Conservation (phyloP, 1,139 yeast species). For the Yamadazyma dendronema region DNA sequence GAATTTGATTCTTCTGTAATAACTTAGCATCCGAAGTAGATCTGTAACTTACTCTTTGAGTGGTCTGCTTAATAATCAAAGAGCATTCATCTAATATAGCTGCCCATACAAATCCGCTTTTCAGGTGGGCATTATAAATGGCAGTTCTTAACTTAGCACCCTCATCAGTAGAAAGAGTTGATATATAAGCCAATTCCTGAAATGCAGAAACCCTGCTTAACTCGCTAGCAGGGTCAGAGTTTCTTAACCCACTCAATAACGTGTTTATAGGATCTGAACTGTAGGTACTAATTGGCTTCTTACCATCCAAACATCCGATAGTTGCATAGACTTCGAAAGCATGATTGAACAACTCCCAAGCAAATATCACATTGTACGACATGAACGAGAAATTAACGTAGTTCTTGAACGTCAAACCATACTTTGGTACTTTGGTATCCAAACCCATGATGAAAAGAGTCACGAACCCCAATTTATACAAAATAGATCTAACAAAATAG, state of each 20-base stretch:
- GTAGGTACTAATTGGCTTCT: slow-evolving; percentile 63
- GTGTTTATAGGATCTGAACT: slow-evolving; percentile 75
- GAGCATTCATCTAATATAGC: slow-evolving; percentile 60
- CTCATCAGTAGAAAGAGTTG: slow-evolving; percentile 48
- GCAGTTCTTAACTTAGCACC: slow-evolving; percentile 47
- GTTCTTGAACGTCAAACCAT: slow-evolving; percentile 37
- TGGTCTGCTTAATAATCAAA: slow-evolving; percentile 47
- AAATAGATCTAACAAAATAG: slow-evolving; percentile 35
- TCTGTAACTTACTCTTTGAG: slow-evolving; percentile 40
- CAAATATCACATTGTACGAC: slow-evolving; percentile 38
- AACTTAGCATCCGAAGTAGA: slow-evolving; percentile 30
- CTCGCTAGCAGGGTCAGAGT: slow-evolving; percentile 42
- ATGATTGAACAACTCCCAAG: slow-evolving; percentile 65
- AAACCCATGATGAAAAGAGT: slow-evolving; percentile 29
- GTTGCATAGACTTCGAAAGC: slow-evolving; percentile 72
- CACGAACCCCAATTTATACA: slow-evolving; percentile 41
- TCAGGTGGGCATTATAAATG: slow-evolving; percentile 52
- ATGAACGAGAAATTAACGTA: slow-evolving; percentile 34
- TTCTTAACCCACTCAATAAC: slow-evolving; percentile 67
- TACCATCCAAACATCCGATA: slow-evolving; percentile 79
- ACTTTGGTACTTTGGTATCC: slow-evolving; percentile 33
- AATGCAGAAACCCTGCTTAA: slow-evolving; percentile 68
- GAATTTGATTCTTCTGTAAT: slow-evolving; percentile 21
- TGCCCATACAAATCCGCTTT: slow-evolving; percentile 52
- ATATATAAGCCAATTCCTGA: slow-evolving; percentile 66